Evolutionary conservation across 2,329 filamentous ascomycete genomes (phyloP), one percentile per base, ranked within the genome.

Genomic region (Phoma sp.): DNA sequence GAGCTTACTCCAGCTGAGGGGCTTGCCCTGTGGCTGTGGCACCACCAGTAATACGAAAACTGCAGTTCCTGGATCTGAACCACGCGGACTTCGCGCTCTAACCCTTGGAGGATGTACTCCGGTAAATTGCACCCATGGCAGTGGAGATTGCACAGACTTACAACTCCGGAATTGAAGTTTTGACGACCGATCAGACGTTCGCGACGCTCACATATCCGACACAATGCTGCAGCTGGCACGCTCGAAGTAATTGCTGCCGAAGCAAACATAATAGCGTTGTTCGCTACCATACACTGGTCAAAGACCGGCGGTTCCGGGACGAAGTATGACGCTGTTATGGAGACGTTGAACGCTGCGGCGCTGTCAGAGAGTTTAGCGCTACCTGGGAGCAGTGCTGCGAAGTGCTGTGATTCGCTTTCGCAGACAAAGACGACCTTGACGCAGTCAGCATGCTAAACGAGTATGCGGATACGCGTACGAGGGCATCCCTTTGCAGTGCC

Each of bases 251-350:
- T 15, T 30, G 15, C 32, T 40, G 25, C 21, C 14, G 10, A 21
- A 28, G 40, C 34, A 23, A 15, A 29, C 17, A 23, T 32, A 15
- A 48, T 15, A 36, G 37, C 42, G 29, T 25, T 25, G 17, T 47
- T 25, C 32, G 32, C 37, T 32, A 21, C 12, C n/a, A 14, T 18
- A 29, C 25, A 14, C 15, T 15, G 10, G 14, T 49, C 21, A 15
- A 38, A 5, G 33, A 33, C 53, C 53, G 47, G 42, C 15, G 14
- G 25, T 18, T 47, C 36, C 47, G 40, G 47, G 18, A 7, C 18
- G 42, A 25, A 18, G 17, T 34, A 56, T 56, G 53, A 56, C 53
- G 47, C 20, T 39, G 42, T 29, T 37, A 47, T 56, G 47, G 47
- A 51, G 40, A 45, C 29, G 37, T 45, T 49, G 38, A 26, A 25